Percentiles rank a stretch among this genome's conserved stretches.
Conservation (phyloP, 2,329 filamentous ascomycete species). For the Fusarium beomiforme region DNA sequence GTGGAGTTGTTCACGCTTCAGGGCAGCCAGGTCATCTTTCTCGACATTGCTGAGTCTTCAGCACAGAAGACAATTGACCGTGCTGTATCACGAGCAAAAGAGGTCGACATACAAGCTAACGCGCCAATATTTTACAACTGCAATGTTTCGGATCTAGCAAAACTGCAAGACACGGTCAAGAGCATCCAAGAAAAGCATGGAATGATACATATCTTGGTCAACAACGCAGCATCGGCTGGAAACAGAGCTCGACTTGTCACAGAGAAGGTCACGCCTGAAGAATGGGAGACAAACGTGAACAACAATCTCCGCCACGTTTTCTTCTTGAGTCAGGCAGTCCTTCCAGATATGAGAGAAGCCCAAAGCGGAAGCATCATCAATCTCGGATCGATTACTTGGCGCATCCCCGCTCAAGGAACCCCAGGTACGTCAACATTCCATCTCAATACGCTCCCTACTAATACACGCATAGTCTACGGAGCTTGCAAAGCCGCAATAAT, state of each 20-base stretch:
- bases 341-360: slow-evolving; percentile 64
- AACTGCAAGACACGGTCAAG: slow-evolving; percentile 47
- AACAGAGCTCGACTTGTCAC: slow-evolving; percentile 44
- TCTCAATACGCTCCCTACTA: background rate
- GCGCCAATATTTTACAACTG: slow-evolving; percentile 54
- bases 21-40: slow-evolving; percentile 56
- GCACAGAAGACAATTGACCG: slow-evolving; percentile 42
- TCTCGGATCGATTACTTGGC: slow-evolving; percentile 61
- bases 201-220: slow-evolving; percentile 79
- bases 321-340: slow-evolving; percentile 76
- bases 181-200: slow-evolving; percentile 44
- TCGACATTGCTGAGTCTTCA: slow-evolving; percentile 51
- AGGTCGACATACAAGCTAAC: slow-evolving; percentile 12
- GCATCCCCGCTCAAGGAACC: slow-evolving; percentile 54
- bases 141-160: slow-evolving; percentile 52
- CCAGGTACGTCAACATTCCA: slow-evolving; percentile 35
- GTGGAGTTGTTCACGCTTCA: slow-evolving; percentile 57
- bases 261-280: slow-evolving; percentile 50
- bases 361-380: slow-evolving; percentile 63
- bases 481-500: slow-evolving; percentile 64
- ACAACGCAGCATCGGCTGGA: slow-evolving; percentile 73
- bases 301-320: slow-evolving; percentile 61
- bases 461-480: slow-evolving; percentile 52
- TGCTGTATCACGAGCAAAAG: slow-evolving; percentile 18
- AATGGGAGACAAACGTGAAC: slow-evolving; percentile 55